These are phyloP conservation scores for Pholiota conissans DNA, from an alignment of 768 basidiomycete genomes.

Conservation along the genomic window DNA sequence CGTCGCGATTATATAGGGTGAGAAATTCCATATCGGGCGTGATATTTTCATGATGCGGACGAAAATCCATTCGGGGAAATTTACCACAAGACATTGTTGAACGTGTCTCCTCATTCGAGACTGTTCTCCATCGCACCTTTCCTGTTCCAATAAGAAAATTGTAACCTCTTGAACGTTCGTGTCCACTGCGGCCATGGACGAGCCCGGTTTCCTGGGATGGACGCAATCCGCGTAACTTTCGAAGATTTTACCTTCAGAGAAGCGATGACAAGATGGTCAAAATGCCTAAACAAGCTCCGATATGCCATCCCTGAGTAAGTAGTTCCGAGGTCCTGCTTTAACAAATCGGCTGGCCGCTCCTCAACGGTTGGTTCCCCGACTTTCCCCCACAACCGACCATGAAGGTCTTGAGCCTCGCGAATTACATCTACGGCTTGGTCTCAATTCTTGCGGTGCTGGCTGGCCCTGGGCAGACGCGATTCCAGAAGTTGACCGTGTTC, in stretches of 20 bases:
- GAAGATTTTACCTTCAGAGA: not conserved
- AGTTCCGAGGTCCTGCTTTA: not conserved
- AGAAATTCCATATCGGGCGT: constrained; percentile 6
- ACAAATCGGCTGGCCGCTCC: not conserved
- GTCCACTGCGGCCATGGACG: not conserved
- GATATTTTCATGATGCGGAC: constrained; percentile 1
- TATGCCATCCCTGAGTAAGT: constrained; percentile 4
- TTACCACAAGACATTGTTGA: not conserved
- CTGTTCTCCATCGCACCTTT: not conserved
- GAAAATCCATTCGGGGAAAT: not conserved
- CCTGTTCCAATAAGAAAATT: not conserved
- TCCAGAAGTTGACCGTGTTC: constrained; percentile 30
- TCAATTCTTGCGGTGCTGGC: not conserved
- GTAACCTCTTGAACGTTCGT: constrained; percentile 3
- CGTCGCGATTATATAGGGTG: not conserved
- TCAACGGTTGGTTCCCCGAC: not conserved
- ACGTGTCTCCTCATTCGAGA: not conserved
- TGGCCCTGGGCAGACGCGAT: not conserved
- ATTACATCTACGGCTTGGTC: not conserved
- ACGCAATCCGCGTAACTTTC: not conserved
- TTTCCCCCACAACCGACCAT: not conserved
- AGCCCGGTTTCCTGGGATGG: not conserved
- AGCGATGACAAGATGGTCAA: constrained; percentile 1
- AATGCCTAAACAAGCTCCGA: constrained; percentile 7
- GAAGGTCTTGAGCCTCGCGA: not conserved